Percentiles rank a stretch among this genome's conserved stretches.
phyloP scores from a whole-genome alignment of 768 basidiomycete genomes.

The Dentipellis sp. region DNA sequence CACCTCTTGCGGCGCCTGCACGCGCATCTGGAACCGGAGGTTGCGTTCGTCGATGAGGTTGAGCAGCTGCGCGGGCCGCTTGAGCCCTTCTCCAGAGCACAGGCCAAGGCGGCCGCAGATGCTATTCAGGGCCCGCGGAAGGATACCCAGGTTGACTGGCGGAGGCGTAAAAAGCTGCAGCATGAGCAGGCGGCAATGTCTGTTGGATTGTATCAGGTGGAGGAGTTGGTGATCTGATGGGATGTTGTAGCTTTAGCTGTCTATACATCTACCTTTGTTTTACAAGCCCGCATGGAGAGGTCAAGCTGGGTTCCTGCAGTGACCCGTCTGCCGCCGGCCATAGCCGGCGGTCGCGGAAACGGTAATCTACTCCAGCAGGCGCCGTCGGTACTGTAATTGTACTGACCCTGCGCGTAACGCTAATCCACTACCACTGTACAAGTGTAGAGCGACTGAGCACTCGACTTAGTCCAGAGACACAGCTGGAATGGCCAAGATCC shows the following conservation, averaged over 20 bases:
- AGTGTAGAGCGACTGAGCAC: too few species aligned
- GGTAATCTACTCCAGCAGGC: too few species aligned
- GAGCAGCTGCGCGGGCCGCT: constrained; percentile 53
- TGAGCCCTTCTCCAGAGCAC: constrained; percentile 51
- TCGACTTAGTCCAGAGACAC: too few species aligned
- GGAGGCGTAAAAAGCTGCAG: constrained; percentile 36
- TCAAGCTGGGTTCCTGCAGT: too few species aligned
- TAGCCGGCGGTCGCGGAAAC: too few species aligned
- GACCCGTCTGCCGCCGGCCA: too few species aligned
- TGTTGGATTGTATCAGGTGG: constrained; percentile 62
- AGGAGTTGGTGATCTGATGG: constrained; percentile 49
- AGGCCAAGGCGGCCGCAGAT: constrained; percentile 39
- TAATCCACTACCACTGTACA: too few species aligned
- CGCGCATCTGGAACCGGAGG: constrained; percentile 45
- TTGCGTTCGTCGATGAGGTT: constrained; percentile 37
- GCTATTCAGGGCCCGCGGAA: constrained; percentile 10
- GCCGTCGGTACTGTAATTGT: too few species aligned
- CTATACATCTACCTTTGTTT: too few species aligned
- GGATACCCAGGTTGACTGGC: constrained; percentile 20
- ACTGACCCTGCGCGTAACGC: too few species aligned
- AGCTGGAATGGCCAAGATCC: background rate
- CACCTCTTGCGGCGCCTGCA: constrained; percentile 39
- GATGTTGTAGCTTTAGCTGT: background rate
- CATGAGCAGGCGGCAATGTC: constrained; percentile 42
- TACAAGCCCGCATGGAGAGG: too few species aligned